phyloP scores from a whole-genome alignment of 176 grass and related monocot species.

The Thalia dealbata region DNA sequence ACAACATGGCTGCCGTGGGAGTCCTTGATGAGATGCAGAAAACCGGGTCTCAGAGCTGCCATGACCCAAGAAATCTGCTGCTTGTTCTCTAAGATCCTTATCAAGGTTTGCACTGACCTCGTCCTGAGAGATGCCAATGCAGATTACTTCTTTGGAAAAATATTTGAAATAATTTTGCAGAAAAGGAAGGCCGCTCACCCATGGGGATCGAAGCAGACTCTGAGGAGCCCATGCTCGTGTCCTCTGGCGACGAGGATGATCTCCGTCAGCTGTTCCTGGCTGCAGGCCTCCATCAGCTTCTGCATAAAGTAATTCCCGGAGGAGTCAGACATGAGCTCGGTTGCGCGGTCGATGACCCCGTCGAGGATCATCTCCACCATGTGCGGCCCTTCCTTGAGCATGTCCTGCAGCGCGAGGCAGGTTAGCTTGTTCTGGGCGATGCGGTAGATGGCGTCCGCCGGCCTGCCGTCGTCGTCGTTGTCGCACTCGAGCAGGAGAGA shows the following conservation, averaged over 20 bases:
- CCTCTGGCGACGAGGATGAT: constrained; percentile 53
- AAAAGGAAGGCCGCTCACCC: constrained; percentile 36
- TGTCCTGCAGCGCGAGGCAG: constrained; percentile 39
- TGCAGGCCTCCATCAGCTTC: constrained; percentile 55
- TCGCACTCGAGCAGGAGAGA: constrained; percentile 51
- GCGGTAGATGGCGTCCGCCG: constrained; percentile 35
- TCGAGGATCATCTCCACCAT: constrained; percentile 40
- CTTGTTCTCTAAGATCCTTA: constrained; percentile 37
- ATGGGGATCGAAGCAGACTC: constrained; percentile 53
- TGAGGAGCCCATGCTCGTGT: constrained; percentile 34
- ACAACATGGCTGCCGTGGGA: constrained; percentile 60
- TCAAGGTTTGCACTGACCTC: constrained; percentile 71
- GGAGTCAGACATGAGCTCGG: constrained; percentile 65
- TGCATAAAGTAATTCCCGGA: constrained; percentile 64
- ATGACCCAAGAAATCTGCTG: constrained; percentile 41
- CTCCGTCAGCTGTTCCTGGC: constrained; percentile 31
- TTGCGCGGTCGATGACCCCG: constrained; percentile 45
- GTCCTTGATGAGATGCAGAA: constrained; percentile 49
- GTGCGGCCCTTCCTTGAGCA: constrained; percentile 39
- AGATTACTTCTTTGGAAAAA: constrained; percentile 16
- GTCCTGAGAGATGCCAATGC: constrained; percentile 28
- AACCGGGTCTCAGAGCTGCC: constrained; percentile 37
- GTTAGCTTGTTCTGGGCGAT: constrained; percentile 54
- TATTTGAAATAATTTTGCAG: background rate
- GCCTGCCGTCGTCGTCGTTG: constrained; percentile 36